A percentile compares a stretch with the other conserved stretches of the same genome.
These are phyloP conservation scores for Syncephalastrum racemosum DNA, from an alignment of 371 early-diverging fungal species.

Conservation along the genomic window DNA sequence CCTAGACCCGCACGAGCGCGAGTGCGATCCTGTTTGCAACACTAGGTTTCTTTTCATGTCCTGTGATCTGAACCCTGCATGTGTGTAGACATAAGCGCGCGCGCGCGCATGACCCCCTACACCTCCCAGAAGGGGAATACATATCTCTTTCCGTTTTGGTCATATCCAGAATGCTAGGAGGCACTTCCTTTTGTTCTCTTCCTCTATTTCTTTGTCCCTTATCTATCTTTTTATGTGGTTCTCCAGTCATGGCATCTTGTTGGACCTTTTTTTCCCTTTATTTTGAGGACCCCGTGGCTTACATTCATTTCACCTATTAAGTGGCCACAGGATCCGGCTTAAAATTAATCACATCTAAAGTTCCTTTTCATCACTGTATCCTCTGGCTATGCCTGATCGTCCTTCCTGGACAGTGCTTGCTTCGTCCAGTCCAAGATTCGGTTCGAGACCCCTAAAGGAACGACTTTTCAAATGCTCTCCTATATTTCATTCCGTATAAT, in stretches of 20 bases:
- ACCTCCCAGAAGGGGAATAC: too few species aligned
- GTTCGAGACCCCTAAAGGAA: conserved; percentile 80
- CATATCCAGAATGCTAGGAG: conserved; percentile 11
- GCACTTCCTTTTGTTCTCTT: conserved; percentile 1
- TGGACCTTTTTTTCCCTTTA: neutral
- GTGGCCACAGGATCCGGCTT: conserved; percentile 3
- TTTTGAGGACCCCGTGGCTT: conserved; percentile 6
- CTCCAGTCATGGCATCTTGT: neutral
- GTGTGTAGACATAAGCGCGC: neutral
- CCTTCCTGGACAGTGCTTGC: conserved; percentile 76
- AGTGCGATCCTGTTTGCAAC: conserved; percentile 7
- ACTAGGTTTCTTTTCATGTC: conserved; percentile 7
- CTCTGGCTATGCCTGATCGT: conserved; percentile 84
- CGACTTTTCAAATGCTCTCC: conserved; percentile 70
- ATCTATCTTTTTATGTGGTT: neutral
- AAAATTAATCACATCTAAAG: conserved; percentile 11
- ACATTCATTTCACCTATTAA: conserved; percentile 15
- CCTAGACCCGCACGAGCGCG: conserved; percentile 13
- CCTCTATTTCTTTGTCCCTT: neutral
- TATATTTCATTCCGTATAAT: conserved; percentile 18
- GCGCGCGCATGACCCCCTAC: too few species aligned
- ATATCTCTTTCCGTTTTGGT: conserved; percentile 9
- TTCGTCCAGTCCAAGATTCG: conserved; percentile 64
- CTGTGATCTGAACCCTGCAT: conserved; percentile 16
- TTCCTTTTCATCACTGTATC: conserved; percentile 59